phyloP scores from a whole-genome alignment of 2,329 filamentous ascomycete species.

The Myotisia sp. region DNA sequence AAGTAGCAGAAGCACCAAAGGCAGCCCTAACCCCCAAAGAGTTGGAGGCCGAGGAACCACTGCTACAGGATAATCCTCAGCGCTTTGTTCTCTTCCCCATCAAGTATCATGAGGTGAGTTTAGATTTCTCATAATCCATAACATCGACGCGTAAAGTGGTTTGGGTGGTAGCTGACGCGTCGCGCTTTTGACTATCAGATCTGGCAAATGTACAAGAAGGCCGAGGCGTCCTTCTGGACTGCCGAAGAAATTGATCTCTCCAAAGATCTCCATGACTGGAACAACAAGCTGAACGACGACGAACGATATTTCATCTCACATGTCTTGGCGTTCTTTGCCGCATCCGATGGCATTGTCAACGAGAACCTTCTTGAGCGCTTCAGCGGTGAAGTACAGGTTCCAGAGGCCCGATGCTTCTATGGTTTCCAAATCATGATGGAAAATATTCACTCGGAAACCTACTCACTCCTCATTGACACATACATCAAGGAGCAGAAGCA shows the following conservation, averaged over 20 bases:
- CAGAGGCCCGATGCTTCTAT: slow-evolving; percentile 98
- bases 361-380: slow-evolving; percentile 98
- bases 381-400: slow-evolving; percentile 90
- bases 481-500: slow-evolving; percentile 98
- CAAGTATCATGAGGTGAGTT: slow-evolving; percentile 93
- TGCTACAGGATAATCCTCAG: slow-evolving; percentile 87
- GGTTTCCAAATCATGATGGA: slow-evolving; percentile 99
- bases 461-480: slow-evolving; percentile 96
- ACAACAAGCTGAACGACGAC: slow-evolving; percentile 90
- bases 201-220: slow-evolving; percentile 99
- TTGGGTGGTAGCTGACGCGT: slow-evolving; percentile 26
- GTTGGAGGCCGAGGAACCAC: slow-evolving; percentile 69
- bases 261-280: slow-evolving; percentile 98
- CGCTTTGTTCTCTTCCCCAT: slow-evolving; percentile 97
- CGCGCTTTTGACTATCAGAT: slow-evolving; percentile 47
- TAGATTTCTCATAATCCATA: no score
- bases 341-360: slow-evolving; percentile 97
- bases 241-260: slow-evolving; percentile 98
- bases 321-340: slow-evolving; percentile 97
- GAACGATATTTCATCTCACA: slow-evolving; percentile 98
- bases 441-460: slow-evolving; percentile 99
- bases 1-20: slow-evolving; percentile 19
- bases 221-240: slow-evolving; percentile 98
- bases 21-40: slow-evolving; percentile 42
- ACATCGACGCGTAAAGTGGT: slow-evolving; percentile 46